Conservation (phyloP, 2,329 filamentous ascomycete species). For the Penicillium sp. region DNA sequence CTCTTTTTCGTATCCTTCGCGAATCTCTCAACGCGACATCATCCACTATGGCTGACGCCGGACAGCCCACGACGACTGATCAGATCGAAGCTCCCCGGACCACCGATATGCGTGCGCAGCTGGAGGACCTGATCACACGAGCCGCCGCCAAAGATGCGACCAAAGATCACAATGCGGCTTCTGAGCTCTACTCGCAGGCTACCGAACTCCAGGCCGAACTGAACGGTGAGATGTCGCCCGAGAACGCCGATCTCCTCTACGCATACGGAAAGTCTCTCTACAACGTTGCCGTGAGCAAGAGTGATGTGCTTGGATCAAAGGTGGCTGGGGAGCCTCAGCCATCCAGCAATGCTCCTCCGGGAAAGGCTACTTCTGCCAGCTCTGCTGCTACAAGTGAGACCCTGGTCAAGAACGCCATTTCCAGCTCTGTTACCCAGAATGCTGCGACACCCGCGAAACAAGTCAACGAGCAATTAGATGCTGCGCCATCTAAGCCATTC, state of each 20-base stretch:
- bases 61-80: slow-evolving; percentile 13
- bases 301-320: slow-evolving; percentile 86
- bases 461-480: slow-evolving; percentile 13
- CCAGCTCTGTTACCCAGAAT: slow-evolving; percentile 22
- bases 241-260: slow-evolving; percentile 93
- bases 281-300: slow-evolving; percentile 90
- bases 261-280: slow-evolving; percentile 92
- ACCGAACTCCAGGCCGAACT: slow-evolving; percentile 87
- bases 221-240: slow-evolving; percentile 86
- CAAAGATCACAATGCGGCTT: slow-evolving; percentile 82
- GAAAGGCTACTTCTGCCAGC: slow-evolving; percentile 34
- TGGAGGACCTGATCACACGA: slow-evolving; percentile 76
- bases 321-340: slow-evolving; percentile 63
- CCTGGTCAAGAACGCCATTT: slow-evolving; percentile 30
- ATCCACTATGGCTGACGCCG: slow-evolving; percentile 29
- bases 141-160: slow-evolving; percentile 84
- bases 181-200: slow-evolving; percentile 85
- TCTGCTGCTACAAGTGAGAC: slow-evolving; percentile 14
- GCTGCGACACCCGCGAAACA: slow-evolving; percentile 17
- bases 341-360: slow-evolving; percentile 50
- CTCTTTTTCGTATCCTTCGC: background rate
- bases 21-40: background rate
- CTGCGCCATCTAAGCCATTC: slow-evolving; percentile 58
- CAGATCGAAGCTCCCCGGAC: slow-evolving; percentile 16
- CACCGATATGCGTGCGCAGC: slow-evolving; percentile 58